Base-by-base conservation (phyloP, 129 eudicot genomes). In the Sambucus nigra region DNA sequence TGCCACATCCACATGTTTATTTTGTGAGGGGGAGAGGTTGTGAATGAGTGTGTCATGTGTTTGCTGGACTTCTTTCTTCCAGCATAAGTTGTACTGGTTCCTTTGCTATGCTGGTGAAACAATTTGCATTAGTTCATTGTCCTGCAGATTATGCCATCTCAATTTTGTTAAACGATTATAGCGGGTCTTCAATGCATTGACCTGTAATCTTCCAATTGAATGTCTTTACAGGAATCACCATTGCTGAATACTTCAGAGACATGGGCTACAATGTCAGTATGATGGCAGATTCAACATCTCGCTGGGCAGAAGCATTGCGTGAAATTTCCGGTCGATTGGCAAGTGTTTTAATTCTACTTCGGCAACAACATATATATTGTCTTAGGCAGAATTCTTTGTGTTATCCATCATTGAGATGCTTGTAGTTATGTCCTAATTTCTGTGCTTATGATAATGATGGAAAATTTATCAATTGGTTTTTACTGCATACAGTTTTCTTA, bases 211-310 rank as follows among this genome's bases (percentile, higher is more conserved):
- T 47, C 15, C 44, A 39, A 5, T 33, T 11, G 55, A 18, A 17
- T 53, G 9, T 14, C 39, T 64, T 63, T 42, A 67, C 87, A 92
- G 99, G 99, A 53, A 92, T 92, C 40, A 92, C 99, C 17, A 86
- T 92, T 21, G 99, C 99, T 42, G 99, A 92, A 61, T 92, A 92
- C 70, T 92, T 82, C 69, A 86, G 99, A 80, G 99, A 92, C 67
- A 92, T 92, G 99, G 99, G 99, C 12, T 82, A 92, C 94, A 92
- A 86, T 71, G 99, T 92, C 53, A 92, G 99, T 71, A 92, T 92
- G 99, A 92, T 92, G 99, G 99, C 96, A 59, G 99, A 86, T 72
- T 92, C 99, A 47, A 92, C 99, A 44, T 92, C 99, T 31, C 96
- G 99, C 26, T 92, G 99, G 99, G 99, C 99, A 42, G 99, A 92